Base-by-base conservation (phyloP, 805 yeast genomes). In the Candida endomychidarum region DNA sequence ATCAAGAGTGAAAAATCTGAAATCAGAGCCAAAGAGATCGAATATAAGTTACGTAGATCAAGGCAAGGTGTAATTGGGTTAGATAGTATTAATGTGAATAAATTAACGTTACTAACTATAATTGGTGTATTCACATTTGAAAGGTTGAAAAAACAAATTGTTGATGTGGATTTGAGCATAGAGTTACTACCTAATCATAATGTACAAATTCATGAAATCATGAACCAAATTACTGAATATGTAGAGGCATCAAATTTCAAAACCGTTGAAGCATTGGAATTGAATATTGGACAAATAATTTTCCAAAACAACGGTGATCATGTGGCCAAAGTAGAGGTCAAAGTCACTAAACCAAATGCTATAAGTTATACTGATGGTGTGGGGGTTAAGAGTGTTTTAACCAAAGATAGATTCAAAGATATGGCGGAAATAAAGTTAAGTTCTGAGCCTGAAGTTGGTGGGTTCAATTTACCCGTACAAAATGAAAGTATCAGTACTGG, bases 81-180 rank as follows among this genome's bases (percentile, higher is more conserved):
- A 2, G 69, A 60, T 40, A 36, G 49, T 19, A 53, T 66, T 16
- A 54, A 51, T 8, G 76, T 87, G 27, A 64, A 69, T 4, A 73
- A 75, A 4, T 60, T 90, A 25, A 70, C 72, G 35, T 61, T 87
- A 12, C 70, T 82, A 36, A 83, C 96, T 0, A 70, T 90, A n/a
- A 85, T 93, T 49, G 99, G 99, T 4, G 93, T 93, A 6, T 91
- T 89, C 65, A 83, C 89, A 1, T 86, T 89, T 63, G 99, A 93
- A 58, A 71, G 99, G 43, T 60, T 82, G 16, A 82, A 83, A 53
- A 80, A 77, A 50, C 99, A 93, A 63, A 80, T 80, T 33, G 86
- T 93, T 6, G 84, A 84, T 50, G 60, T 88, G 19, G 74, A 73
- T 37, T 60, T 80, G 48, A 53, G 53, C 2, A 47, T 70, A 15